Percentiles rank a stretch among this genome's conserved stretches.
phyloP scores from a whole-genome alignment of 257 asterid species.

The Echites panduratus region DNA sequence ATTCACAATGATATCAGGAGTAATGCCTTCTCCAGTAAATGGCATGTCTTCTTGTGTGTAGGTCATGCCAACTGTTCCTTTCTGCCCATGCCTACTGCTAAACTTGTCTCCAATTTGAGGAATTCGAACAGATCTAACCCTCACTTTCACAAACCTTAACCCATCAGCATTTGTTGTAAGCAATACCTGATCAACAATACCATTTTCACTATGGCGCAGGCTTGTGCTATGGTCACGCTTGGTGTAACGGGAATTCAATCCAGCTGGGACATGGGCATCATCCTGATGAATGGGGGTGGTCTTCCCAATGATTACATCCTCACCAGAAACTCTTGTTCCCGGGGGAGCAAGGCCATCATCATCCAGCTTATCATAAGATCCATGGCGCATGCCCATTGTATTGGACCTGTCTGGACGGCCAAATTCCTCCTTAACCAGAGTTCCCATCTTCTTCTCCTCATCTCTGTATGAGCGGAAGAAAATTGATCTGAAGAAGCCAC shows the following conservation, averaged over 20 bases:
- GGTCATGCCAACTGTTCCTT: constrained; percentile 95
- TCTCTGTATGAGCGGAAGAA: constrained; percentile 95
- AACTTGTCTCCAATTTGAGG: constrained; percentile 98
- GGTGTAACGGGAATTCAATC: constrained; percentile 78
- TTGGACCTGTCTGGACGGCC: constrained; percentile 91
- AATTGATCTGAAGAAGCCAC: constrained; percentile 90
- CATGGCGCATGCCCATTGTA: constrained; percentile 99
- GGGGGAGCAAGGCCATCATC: constrained; percentile 99
- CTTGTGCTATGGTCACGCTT: constrained; percentile 96
- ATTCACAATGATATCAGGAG: constrained; percentile 85
- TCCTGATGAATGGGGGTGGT: constrained; percentile 85
- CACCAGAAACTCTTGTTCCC: constrained; percentile 92
- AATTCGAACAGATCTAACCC: constrained; percentile 87
- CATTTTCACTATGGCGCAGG: constrained; percentile 90
- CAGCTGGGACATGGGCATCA: constrained; percentile 82
- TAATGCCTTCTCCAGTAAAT: constrained; percentile 84
- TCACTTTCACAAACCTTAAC: constrained; percentile 81
- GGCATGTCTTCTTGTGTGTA: constrained; percentile 99
- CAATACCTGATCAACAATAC: constrained; percentile 91
- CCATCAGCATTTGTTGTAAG: constrained; percentile 95
- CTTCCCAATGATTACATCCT: constrained; percentile 95
- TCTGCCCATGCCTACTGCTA: constrained; percentile 96
- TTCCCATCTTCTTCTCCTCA: constrained; percentile 98
- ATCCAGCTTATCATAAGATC: constrained; percentile 92
- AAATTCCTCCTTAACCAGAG: constrained; percentile 93